Base-by-base conservation (phyloP, 2,329 filamentous ascomycete genomes). In the Botrytis byssoidea region DNA sequence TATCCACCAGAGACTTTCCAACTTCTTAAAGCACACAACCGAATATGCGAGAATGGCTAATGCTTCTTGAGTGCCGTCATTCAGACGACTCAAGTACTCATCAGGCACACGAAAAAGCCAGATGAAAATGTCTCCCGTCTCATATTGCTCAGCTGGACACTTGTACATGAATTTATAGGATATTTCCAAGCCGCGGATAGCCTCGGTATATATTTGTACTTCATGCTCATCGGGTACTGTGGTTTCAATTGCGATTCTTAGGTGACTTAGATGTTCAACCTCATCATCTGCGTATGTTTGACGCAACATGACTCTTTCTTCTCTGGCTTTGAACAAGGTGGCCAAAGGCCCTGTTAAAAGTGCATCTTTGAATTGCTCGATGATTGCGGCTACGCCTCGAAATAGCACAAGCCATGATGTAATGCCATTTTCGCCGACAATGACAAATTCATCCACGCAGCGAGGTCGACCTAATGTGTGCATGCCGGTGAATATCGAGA, bases 41-140 rank as follows among this genome's bases (percentile, higher is more conserved):
- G 79, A 82, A 48, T 80, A 79, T 35, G 80, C 80, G 73, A 81
- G 81, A 48, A 83, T 82, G 48, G 77, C 79, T 20, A 83, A 74
- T 14, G 81, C 80, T 74, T 81, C 80, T 65, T 79, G 74, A 70
- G 81, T 80, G 73, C 79, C 79, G 64, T 76, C 75, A 25, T 77
- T 77, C 10, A 83, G 75, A 55, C 83, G 77, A 42, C 79, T 79
- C 40, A 83, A 74, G 22, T 83, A 80, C 10, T 81, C 79, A 70
- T 82, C 79, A 16, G 81, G 79, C 18, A 81, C 77, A 63, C 76
- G 72, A 74, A 81, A 83, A 71, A 82, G 77, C 83, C 82, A 83
- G 7, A 83, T 75, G 69, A 83, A 82, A 16, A 82, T 80, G 63
- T 83, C 83, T 6, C 80, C 77, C 60, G 82, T 77, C 70, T 84